Evolutionary conservation across 2,329 filamentous ascomycete genomes (phyloP).

Genomic region (Pyrenophora graminea): DNA sequence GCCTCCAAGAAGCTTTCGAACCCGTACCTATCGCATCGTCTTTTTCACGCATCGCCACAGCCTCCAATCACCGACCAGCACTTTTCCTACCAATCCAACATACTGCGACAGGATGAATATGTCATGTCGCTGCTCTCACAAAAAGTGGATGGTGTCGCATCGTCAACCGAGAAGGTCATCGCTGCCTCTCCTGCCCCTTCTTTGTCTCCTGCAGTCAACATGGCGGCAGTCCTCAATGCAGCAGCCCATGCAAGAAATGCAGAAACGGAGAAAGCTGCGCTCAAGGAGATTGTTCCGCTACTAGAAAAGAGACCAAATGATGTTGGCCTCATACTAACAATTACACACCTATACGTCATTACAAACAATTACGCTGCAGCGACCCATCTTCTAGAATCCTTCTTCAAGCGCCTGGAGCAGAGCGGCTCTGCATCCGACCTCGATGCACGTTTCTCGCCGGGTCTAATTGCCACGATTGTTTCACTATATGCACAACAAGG

Average conservation of each 20-base stretch:
- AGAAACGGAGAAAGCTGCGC: constrained; percentile 64
- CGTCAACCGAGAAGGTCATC: constrained; percentile 58
- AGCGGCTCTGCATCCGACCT: constrained; percentile 61
- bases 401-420: constrained; percentile 72
- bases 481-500: constrained; percentile 78
- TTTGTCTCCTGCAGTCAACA: constrained; percentile 56
- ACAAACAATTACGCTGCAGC: constrained; percentile 74
- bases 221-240: constrained; percentile 68
- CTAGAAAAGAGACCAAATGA: constrained; percentile 77
- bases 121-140: constrained; percentile 67
- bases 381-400: constrained; percentile 73
- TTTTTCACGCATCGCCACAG: constrained; percentile 60
- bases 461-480: constrained; percentile 78
- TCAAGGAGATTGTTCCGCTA: constrained; percentile 71
- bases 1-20: constrained; percentile 58
- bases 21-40: constrained; percentile 68
- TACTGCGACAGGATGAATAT: constrained; percentile 66
- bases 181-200: constrained; percentile 52
- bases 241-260: constrained; percentile 71
- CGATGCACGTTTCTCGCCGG: constrained; percentile 79
- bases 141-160: constrained; percentile 69
- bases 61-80: constrained; percentile 64
- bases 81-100: constrained; percentile 71
- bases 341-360: constrained; percentile 79
- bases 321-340: constrained; percentile 76